Evolutionary conservation across 352 stramenopile species (phyloP).

Genomic region (Globisporangium radiosum): DNA sequence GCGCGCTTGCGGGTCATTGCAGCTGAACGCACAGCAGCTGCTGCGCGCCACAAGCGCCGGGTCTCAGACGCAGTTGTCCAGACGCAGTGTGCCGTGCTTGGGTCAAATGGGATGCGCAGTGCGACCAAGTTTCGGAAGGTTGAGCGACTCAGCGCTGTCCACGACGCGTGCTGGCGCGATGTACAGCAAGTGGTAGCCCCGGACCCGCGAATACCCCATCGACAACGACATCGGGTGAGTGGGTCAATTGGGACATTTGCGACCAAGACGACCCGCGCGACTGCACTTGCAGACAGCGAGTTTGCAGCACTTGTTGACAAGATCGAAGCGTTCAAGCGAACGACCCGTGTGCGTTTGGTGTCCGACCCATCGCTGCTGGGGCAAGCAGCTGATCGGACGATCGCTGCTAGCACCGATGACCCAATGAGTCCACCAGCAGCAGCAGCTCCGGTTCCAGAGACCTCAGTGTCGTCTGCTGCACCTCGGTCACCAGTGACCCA

Average conservation of each 20-base stretch:
- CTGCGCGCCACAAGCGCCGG: conserved; percentile 52
- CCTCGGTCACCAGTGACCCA: too few species aligned
- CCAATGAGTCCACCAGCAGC: background rate
- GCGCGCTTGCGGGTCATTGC: conserved; percentile 36
- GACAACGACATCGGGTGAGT: too few species aligned
- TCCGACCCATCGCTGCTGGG: too few species aligned
- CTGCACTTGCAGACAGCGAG: conserved; percentile 11
- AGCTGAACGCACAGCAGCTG: conserved; percentile 20
- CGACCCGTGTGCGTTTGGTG: conserved; percentile 15
- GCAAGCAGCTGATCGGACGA: too few species aligned
- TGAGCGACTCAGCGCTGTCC: conserved; percentile 33
- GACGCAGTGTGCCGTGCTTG: conserved; percentile 50
- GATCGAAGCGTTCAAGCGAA: conserved; percentile 26
- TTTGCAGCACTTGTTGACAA: conserved; percentile 24
- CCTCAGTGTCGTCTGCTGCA: background rate
- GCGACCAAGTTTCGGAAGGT: conserved; percentile 31
- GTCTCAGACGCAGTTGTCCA: conserved; percentile 52
- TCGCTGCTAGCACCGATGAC: too few species aligned
- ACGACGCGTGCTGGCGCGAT: conserved; percentile 27
- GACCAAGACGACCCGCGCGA: background rate
- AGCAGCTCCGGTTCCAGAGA: background rate
- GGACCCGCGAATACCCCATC: conserved; percentile 10
- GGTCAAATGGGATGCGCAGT: conserved; percentile 17
- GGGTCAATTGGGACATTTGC: too few species aligned
- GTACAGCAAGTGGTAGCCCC: conserved; percentile 3